Evolutionary conservation across 768 basidiomycete species (phyloP), one percentile per base, ranked within the genome.

Genomic region (Daedalea quercina): DNA sequence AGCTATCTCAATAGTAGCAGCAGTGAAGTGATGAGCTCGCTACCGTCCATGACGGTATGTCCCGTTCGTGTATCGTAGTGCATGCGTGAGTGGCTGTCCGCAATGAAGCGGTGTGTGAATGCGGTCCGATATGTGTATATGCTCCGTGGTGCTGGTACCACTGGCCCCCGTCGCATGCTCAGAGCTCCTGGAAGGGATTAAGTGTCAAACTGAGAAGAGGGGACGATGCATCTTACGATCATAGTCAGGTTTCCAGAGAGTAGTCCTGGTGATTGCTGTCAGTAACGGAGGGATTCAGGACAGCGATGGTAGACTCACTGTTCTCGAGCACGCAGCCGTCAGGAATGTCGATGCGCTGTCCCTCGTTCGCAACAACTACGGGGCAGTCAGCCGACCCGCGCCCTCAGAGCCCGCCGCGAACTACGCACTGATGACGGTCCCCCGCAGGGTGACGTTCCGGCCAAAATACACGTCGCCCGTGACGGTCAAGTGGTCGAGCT

Each of bases 401-500:
- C n/a, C n/a, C 24, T 23, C 45, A 9, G 34, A 40, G 15, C 44
- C 47, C 9, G 17, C 15, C 46, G 41, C 22, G 17, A 47, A 23
- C 19, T 19, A 65, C 74, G 15, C 51, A 80, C 82, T 79, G 60
- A 95, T 94, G 63, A 94, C 92, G 31, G 93, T 95, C 6, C 93
- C 92, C 24, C 87, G 82, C 44, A 95, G 77, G 23, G 87, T 89
- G 28, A 91, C 84, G 63, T 87, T 87, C 54, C 86, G 82, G 20
- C 92, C 92, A 67, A 95, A 93, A 74, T 84, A 82, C 31, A 94
- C 90, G 67, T 94, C 90, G 37, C 91, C 93, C 40, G 88, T 84
- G 37, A 96, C 90, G 9, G 94, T 96, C 70, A 96, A 77, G 70
- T 96, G 94, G 69, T 96, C 94, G 58, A 95, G 76, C 65, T 96